phyloP scores from a whole-genome alignment of 2,329 filamentous ascomycete genomes.

The Cryoendolithus antarcticus region DNA sequence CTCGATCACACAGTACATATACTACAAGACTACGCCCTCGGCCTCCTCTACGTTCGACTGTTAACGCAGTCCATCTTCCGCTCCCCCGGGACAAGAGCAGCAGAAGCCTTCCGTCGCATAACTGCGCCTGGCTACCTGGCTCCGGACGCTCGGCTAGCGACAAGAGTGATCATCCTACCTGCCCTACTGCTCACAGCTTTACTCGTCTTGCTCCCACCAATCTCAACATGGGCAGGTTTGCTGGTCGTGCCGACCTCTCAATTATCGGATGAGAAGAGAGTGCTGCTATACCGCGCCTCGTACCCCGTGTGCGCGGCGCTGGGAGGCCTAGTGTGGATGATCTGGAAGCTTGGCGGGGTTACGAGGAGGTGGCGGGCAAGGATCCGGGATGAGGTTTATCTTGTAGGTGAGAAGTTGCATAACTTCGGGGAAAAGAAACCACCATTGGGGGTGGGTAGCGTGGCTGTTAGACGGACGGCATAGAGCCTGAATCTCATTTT shows the following conservation, averaged over 20 bases:
- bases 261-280: conserved; percentile 1
- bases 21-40: conserved; percentile 88
- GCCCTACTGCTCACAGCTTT: conserved; percentile 47
- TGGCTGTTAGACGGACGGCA: conserved; percentile 18
- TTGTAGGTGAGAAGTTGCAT: conserved; percentile 87
- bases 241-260: too few species aligned
- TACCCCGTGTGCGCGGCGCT: conserved; percentile 47
- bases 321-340: conserved; percentile 1
- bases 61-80: conserved; percentile 56
- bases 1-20: conserved; percentile 64
- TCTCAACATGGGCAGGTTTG: conserved; percentile 36
- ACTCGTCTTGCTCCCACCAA: conserved; percentile 54
- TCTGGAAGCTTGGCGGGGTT: conserved; percentile 36
- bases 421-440: conserved; percentile 63
- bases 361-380: conserved; percentile 65
- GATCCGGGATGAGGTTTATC: conserved; percentile 87
- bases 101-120: conserved; percentile 60
- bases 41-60: conserved; percentile 80
- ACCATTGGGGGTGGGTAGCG: conserved; percentile 19
- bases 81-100: conserved; percentile 57
- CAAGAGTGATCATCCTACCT: conserved; percentile 76
- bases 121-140: conserved; percentile 59
- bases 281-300: conserved; percentile 49
- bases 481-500: too few species aligned
- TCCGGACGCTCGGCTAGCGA: conserved; percentile 68